Conservation (phyloP, 2,329 filamentous ascomycete genomes). For the Fonsecaea pedrosoi region DNA sequence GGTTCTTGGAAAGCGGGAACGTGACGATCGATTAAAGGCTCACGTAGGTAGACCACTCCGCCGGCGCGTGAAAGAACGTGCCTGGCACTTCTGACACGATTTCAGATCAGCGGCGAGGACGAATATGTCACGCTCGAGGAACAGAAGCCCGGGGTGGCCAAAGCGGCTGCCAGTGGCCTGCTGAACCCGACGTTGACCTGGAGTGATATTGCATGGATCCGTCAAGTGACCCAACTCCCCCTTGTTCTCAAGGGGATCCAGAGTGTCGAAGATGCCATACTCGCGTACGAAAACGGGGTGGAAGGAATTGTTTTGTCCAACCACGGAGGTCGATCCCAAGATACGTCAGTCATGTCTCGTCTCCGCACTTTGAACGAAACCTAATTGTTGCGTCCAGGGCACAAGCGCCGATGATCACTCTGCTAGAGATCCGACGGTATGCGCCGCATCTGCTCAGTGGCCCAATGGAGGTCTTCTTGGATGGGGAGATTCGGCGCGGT, state of each 20-base stretch:
- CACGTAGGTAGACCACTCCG: conserved; percentile 42
- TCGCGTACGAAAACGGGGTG: conserved; percentile 57
- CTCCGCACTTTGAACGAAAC: not conserved
- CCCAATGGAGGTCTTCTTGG: conserved; percentile 59
- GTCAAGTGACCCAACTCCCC: conserved; percentile 55
- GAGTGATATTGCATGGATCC: conserved; percentile 61
- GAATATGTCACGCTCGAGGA: conserved; percentile 41
- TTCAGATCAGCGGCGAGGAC: conserved; percentile 11
- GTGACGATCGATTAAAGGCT: conserved; percentile 61
- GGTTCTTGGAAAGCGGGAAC: conserved; percentile 60
- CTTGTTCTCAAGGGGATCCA: conserved; percentile 66
- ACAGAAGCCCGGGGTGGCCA: conserved; percentile 29
- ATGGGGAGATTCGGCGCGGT: conserved; percentile 61
- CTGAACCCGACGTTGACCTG: conserved; percentile 61
- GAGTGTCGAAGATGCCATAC: conserved; percentile 61
- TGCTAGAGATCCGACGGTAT: conserved; percentile 58
- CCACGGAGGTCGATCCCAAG: conserved; percentile 63
- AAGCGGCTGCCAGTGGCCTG: conserved; percentile 46
- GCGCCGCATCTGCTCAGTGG: conserved; percentile 59
- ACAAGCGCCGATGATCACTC: conserved; percentile 57
- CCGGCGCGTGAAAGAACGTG: not conserved
- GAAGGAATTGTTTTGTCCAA: conserved; percentile 65
- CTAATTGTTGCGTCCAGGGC: conserved; percentile 33
- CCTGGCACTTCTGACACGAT: not conserved
- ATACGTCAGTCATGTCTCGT: conserved; percentile 45